Evolutionary conservation across 305 asterid species (phyloP).

Genomic region (Lippia alba): DNA sequence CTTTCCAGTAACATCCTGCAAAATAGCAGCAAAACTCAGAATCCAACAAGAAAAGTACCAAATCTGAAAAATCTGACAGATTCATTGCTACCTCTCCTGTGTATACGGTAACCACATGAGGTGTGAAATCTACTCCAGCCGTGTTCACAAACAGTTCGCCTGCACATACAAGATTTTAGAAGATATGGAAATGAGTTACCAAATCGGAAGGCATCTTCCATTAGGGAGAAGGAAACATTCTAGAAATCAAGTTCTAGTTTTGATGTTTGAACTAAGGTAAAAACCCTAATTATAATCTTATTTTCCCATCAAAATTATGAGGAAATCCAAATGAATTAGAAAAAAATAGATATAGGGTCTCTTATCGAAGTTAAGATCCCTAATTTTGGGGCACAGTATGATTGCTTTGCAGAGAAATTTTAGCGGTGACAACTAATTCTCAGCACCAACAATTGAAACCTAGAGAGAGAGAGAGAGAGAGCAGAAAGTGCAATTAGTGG

Average conservation of each 20-base stretch:
- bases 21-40: conserved; percentile 1
- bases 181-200: neutral
- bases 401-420: neutral
- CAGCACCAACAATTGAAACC: no score
- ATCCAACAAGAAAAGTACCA: neutral
- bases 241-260: neutral
- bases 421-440: neutral
- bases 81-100: conserved; percentile 79
- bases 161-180: conserved; percentile 33
- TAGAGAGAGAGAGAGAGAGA: no score
- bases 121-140: conserved; percentile 91
- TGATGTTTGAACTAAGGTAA: no score
- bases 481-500: no score
- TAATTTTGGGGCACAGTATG: neutral
- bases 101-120: conserved; percentile 83
- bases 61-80: conserved; percentile 15
- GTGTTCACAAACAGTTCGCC: conserved; percentile 87
- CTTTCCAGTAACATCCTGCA: conserved; percentile 93
- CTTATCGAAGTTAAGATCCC: conserved; percentile 3
- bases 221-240: neutral
- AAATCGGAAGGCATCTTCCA: neutral
- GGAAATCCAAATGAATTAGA: neutral
- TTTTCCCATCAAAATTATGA: neutral
- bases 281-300: neutral
- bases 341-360: neutral